Percentiles rank a stretch among this genome's conserved stretches.
Conservation (phyloP, 306 rosid species). For the Cucurbita argyrosperma region DNA sequence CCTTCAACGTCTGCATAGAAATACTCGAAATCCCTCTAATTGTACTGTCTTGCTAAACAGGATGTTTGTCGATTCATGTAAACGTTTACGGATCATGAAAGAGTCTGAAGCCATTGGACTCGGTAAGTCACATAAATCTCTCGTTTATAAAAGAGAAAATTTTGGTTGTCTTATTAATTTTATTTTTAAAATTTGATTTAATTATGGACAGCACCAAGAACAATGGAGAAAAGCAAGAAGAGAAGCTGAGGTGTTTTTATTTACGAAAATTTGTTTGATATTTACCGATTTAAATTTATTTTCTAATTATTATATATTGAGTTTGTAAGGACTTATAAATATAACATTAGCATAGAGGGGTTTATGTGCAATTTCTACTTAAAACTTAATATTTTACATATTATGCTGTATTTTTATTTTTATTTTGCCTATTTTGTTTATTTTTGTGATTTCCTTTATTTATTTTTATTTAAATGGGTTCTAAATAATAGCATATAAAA, state of each 20-base stretch:
- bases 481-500: no score
- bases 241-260: slow-evolving; percentile 28
- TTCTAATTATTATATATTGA: neutral
- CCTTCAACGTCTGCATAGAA: no score
- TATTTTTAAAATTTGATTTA: neutral
- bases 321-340: neutral
- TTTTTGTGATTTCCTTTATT: no score
- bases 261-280: neutral
- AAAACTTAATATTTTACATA: neutral
- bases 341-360: neutral
- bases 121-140: slow-evolving; percentile 17
- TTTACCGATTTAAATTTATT: neutral
- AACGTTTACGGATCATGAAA: slow-evolving; percentile 31
- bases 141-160: no score
- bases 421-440: neutral
- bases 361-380: neutral
- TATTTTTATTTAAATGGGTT: no score
- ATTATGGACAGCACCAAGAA: slow-evolving; percentile 57
- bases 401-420: neutral
- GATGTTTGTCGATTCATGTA: slow-evolving; percentile 5
- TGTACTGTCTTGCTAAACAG: neutral
- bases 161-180: no score
- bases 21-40: neutral
- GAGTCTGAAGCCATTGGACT: slow-evolving; percentile 84
- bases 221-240: slow-evolving; percentile 73